A percentile compares a stretch with the other conserved stretches of the same genome.
Evolutionary conservation across 306 rosid species (phyloP).

Genomic region (Gynostemma pentaphyllum): DNA sequence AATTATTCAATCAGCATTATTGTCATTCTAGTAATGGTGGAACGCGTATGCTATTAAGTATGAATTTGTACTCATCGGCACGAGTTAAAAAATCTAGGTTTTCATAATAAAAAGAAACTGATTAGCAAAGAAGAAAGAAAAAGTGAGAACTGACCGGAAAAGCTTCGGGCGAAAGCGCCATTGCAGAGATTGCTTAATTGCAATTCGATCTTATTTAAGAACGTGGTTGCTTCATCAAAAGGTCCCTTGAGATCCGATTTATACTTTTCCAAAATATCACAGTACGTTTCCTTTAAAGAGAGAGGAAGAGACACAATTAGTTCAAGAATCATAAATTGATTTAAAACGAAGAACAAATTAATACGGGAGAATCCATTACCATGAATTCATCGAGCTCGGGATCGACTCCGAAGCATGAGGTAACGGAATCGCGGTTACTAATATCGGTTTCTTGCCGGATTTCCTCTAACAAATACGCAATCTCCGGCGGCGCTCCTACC

Average conservation of each 20-base stretch:
- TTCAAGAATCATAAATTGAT: neutral
- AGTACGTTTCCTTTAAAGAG: conserved; percentile 59
- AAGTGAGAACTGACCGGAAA: conserved; percentile 53
- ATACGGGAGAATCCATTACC: conserved; percentile 48
- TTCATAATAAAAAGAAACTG: too few relatives aligned
- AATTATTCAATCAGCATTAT: conserved; percentile 17
- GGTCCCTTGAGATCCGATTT: conserved; percentile 81
- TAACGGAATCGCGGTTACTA: conserved; percentile 36
- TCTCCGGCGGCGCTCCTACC: conserved; percentile 99
- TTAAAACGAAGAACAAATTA: neutral
- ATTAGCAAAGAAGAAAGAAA: too few relatives aligned
- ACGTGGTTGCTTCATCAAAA: conserved; percentile 81
- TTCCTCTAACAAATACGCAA: conserved; percentile 67
- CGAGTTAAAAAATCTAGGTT: neutral
- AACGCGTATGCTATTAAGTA: neutral
- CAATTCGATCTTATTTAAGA: conserved; percentile 74
- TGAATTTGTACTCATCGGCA: too few relatives aligned
- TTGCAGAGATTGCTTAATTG: conserved; percentile 72
- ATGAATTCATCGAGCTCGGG: conserved; percentile 99
- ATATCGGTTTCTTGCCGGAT: conserved; percentile 61
- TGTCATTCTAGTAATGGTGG: neutral
- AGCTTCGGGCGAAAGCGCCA: conserved; percentile 36
- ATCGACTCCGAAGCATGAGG: conserved; percentile 95
- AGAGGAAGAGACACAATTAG: neutral
- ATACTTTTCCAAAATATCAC: conserved; percentile 66